Evolutionary conservation across 106 monocot genomes (phyloP), one percentile per base, ranked within the genome.

Genomic region (Triglochin maritima): DNA sequence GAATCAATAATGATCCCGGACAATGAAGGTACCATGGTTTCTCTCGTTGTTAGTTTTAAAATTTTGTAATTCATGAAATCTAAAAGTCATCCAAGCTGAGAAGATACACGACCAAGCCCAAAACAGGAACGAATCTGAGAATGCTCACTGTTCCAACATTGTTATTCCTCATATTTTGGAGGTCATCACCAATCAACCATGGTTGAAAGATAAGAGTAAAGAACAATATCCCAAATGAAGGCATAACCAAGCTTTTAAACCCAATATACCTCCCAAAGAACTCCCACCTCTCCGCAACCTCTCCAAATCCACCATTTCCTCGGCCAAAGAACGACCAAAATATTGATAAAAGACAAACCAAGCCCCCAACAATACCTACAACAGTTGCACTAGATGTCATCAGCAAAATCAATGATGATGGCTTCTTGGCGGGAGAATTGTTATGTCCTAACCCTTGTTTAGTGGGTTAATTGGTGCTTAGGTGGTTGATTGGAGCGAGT

Each of bases 181-280:
- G 65, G 62, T 98, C 91, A 59, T 86, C 96, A 45, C 76, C 86
- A 51, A 98, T 88, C 85, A 91, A 51, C 96, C 96, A 91, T 47
- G 96, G 91, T 74, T 91, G 91, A 57, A 98, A 98, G 43, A 91
- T 79, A 13, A 13, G 84, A 56, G 66, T 98, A 98, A 47, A 98
- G 86, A 56, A 67, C 5, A 3, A 98, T 88, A 53, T 98, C 96
- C 88, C 87, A 91, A 56, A 88, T 72, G 71, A 98, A 98, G 5
- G 96, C 96, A 84, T 98, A 84, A 13, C 91, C 91, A 50, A 91
- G 73, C 79, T 88, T 81, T 98, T 91, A 9, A 82, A 84, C 15
- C 76, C 75, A 55, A 98, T 14, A 66, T 96, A 96, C 51, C 67
- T 66, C 15, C 46, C 52, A 43, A 88, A 58, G 73, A 77, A 96